Evolutionary conservation across 257 asterid genomes (phyloP).

Genomic region (Marsdenia floribunda): DNA sequence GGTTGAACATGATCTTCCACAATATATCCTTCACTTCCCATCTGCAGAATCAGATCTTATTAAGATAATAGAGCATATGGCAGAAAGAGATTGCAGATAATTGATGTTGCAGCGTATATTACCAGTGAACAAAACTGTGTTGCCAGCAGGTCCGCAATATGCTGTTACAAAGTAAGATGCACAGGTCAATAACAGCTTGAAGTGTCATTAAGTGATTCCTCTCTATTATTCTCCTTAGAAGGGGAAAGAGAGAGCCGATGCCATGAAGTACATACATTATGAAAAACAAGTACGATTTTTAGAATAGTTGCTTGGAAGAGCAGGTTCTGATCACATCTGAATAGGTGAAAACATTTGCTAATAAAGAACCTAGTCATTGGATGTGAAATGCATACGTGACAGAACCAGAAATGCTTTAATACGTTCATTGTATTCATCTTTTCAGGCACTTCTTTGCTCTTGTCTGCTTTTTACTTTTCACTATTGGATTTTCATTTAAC

Average conservation of each 20-base stretch:
- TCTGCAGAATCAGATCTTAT: conserved; percentile 40
- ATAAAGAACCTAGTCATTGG: neutral
- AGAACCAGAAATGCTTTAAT: neutral
- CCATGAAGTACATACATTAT: neutral
- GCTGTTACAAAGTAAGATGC: conserved; percentile 48
- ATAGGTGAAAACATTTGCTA: neutral
- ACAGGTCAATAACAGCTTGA: conserved; percentile 25
- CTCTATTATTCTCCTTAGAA: neutral
- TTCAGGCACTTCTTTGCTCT: neutral
- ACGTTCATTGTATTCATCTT: neutral
- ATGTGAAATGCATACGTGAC: neutral
- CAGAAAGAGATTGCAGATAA: neutral
- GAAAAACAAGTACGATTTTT: neutral
- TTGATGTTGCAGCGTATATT: neutral
- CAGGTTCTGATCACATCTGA: neutral
- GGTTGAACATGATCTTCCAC: conserved; percentile 68
- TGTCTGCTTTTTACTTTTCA: neutral
- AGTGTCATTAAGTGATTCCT: neutral
- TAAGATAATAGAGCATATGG: conserved; percentile 3
- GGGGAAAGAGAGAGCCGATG: neutral
- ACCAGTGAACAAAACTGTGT: conserved; percentile 78
- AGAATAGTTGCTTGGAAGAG: neutral
- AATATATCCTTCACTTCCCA: conserved; percentile 69
- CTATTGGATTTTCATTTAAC: neutral
- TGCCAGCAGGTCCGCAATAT: conserved; percentile 87